Base-by-base conservation (phyloP, 2,329 filamentous ascomycete genomes). In the Albifimbria verrucaria region DNA sequence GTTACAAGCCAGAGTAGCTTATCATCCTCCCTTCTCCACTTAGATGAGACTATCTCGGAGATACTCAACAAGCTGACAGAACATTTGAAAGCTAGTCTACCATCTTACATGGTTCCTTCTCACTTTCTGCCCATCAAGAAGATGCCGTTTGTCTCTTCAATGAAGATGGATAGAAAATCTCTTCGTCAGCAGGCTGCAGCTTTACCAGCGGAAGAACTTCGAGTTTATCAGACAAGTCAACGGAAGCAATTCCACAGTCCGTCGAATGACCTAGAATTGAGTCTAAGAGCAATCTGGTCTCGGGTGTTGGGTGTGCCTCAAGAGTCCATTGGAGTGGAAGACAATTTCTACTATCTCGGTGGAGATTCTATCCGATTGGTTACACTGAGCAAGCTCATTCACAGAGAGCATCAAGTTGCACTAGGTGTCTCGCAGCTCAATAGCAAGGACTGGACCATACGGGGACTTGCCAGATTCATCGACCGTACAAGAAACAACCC, bases 341-440 rank as follows among this genome's bases (percentile, higher is more conserved):
- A 60, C 43, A 59, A 56, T 36, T 60, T 60, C 39, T 59, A 56
- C 45, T 49, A 47, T 18, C 54, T 60, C 2, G 58, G 58, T 2
- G 58, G 58, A 15, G 57, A 60, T 36, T 60, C 58, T 5, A 59
- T 60, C 26, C 55, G 52, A 22, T 52, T 59, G 22, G 52, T 59
- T 10, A 57, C 52, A 17, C 46, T 60, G 11, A 53, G 55, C 2
- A 54, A 55, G 36, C 43, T 42, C 32, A 55, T 59, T 20, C 21
- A 54, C 10, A 49, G 51, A n/a, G 36, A 59, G 22, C 51, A 53
- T 22, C 45, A 41, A 12, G 56, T 61, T 18, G 49, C 57, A n/a
- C 52, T 61, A 7, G 54, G 54, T 4, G 43, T 55, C 17, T 56
- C 57, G 3, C 50, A 55, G n/a, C 47, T 59, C n/a, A 61, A 57